Evolutionary conservation across 1,139 yeast genomes (phyloP), one percentile per base, ranked within the genome.

Genomic region (Sugiyamaella paludigena): DNA sequence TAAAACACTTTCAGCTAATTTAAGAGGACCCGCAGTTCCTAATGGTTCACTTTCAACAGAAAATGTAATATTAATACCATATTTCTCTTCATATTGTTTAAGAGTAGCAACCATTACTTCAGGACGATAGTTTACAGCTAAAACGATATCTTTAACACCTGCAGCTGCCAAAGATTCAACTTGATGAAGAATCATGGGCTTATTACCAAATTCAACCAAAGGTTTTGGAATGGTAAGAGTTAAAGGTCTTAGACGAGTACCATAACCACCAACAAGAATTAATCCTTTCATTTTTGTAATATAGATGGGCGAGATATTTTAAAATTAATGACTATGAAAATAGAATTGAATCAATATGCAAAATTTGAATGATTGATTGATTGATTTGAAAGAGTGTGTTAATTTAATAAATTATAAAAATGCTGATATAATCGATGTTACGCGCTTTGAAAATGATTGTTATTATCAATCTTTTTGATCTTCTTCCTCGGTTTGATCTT

Each of bases 211-310:
- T 75, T 94, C 99, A 58, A 94, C 98, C 73, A 94, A 80, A 48
- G 99, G 99, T 77, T 94, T 94, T 72, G 99, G 99, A 60, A 87
- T 80, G 51, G 98, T 91, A 66, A 94, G 79, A 55, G 99, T 94
- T 43, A 92, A 80, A 57, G 99, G 99, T 81, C 99, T 91, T 78
- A 92, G 86, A 78, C 99, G 94, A 68, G 99, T 92, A 79, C 99
- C 99, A 78, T 89, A 92, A 72, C 98, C 98, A 69, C 98, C 98
- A 65, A 92, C 98, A 71, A 92, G 86, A 79, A 92, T 92, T 73
- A 92, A 83, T 69, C 97, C 98, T 79, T 92, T 92, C 98, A 92
- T 92, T 65, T n/a, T n/a, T n/a, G n/a, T n/a, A n/a, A n/a, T n/a
- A 38, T 58, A 43, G 45, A 29, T 46, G 38, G 19, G 33, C 28